phyloP scores from a whole-genome alignment of 257 asterid species.

The Ligustrum vulgare region DNA sequence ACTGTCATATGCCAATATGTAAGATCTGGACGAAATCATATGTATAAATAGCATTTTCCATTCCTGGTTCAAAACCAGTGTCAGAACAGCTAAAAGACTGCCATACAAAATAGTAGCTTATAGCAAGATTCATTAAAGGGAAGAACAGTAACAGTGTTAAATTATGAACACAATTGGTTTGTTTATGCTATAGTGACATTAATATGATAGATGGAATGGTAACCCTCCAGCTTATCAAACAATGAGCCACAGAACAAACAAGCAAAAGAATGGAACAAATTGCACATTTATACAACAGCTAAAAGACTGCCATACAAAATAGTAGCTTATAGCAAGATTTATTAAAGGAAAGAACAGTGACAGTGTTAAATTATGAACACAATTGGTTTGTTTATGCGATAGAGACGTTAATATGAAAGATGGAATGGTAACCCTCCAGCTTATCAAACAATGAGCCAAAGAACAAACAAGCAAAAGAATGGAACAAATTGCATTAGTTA shows the following conservation, averaged over 20 bases:
- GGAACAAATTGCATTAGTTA: slow-evolving; percentile 12
- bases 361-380: neutral
- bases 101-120: neutral
- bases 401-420: slow-evolving; percentile 3
- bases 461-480: slow-evolving; percentile 21
- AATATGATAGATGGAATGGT: slow-evolving; percentile 2
- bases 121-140: neutral
- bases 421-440: slow-evolving; percentile 3
- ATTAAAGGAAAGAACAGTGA: neutral
- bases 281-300: neutral
- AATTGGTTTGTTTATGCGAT: slow-evolving; percentile 3
- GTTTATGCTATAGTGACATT: slow-evolving; percentile 5
- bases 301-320: neutral
- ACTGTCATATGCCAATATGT: no score
- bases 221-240: slow-evolving; percentile 5
- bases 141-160: slow-evolving; percentile 9
- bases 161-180: neutral
- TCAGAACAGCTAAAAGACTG: neutral
- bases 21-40: no score
- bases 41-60: no score
- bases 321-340: neutral
- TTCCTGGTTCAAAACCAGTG: neutral
- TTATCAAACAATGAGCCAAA: slow-evolving; percentile 3
- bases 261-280: slow-evolving; percentile 21
- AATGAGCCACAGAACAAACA: slow-evolving; percentile 12